Base-by-base conservation (phyloP, 2,329 filamentous ascomycete species). In the Penicillium verrucosum region DNA sequence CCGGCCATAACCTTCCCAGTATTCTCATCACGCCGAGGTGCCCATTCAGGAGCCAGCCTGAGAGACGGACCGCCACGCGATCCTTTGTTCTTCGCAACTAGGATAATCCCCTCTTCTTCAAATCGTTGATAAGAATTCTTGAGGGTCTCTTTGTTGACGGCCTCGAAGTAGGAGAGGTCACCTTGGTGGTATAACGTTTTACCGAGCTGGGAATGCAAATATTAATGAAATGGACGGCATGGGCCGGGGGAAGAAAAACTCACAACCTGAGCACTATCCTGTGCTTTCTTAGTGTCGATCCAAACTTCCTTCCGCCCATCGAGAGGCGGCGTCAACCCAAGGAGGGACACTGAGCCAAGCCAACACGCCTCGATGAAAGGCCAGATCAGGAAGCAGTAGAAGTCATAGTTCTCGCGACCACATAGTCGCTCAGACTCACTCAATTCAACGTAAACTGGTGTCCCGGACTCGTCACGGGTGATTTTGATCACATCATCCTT, bases 371-470 rank as follows among this genome's bases (percentile, higher is more conserved):
- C 94, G 63, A 97, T 92, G 65, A 99, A 99, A 0, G 94, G 94
- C 94, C 94, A 99, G 61, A 99, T 91, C 21, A 99, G 78, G 80
- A 97, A 99, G 77, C 93, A 97, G 77, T 97, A 97, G 75, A 99
- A 99, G 70, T 99, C 94, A 68, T 89, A 99, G 68, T 97, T 97
- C 74, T 99, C 94, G 37, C 93, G 81, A 1, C 94, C 94, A 7
- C 83, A 86, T 30, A 82, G 80, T 18, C 92, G 83, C 73, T 99
- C 94, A 3, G 82, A 77, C 6, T 89, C 84, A 18, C 89, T 88
- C 8, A 99, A 80, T 5, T 91, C 90, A 37, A 97, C 78, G 54
- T 79, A 78, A n/a, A 91, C 82, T 0, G 82, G 80, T 0, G 80
- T 81, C 5, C 79, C 76, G 0, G 79, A 75, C 37, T 83, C 77